phyloP scores from a whole-genome alignment of 495 filamentous ascomycete genomes.

The Hypoxylon lienhwacheense region DNA sequence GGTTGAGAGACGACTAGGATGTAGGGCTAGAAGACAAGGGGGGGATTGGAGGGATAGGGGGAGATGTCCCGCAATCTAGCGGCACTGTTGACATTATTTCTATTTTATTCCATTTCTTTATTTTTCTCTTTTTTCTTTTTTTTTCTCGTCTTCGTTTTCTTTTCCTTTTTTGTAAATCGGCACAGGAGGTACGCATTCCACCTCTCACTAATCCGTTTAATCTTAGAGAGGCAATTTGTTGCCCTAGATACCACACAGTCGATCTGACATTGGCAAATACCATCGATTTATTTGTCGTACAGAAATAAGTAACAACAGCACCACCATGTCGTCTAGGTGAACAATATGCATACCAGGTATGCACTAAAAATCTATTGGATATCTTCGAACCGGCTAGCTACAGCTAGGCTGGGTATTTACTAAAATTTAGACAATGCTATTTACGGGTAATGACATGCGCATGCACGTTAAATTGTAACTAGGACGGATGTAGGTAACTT shows the following conservation, averaged over 20 bases:
- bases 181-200: no score
- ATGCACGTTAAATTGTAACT: no score
- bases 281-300: slow-evolving; percentile 32
- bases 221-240: slow-evolving; percentile 19
- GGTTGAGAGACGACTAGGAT: slow-evolving; percentile 30
- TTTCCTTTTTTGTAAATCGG: neutral
- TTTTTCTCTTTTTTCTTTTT: no score
- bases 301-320: slow-evolving; percentile 10
- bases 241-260: slow-evolving; percentile 5
- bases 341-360: slow-evolving; percentile 3
- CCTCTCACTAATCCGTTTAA: neutral
- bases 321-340: slow-evolving; percentile 12
- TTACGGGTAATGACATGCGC: slow-evolving; percentile 9
- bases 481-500: no score
- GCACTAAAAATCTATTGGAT: slow-evolving; percentile 18
- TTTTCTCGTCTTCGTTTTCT: neutral
- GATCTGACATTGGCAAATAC: slow-evolving; percentile 27
- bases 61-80: slow-evolving; percentile 19
- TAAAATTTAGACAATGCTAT: slow-evolving; percentile 2
- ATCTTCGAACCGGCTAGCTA: slow-evolving; percentile 1
- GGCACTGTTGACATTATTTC: no score
- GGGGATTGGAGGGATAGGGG: slow-evolving; percentile 6
- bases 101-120: no score
- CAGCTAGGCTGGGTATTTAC: slow-evolving; percentile 4
- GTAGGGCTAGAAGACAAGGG: slow-evolving; percentile 2